A percentile compares a stretch with the other conserved stretches of the same genome.
These are phyloP conservation scores for Psilocybe tampanensis DNA, from an alignment of 768 basidiomycete genomes.

Conservation along the genomic window DNA sequence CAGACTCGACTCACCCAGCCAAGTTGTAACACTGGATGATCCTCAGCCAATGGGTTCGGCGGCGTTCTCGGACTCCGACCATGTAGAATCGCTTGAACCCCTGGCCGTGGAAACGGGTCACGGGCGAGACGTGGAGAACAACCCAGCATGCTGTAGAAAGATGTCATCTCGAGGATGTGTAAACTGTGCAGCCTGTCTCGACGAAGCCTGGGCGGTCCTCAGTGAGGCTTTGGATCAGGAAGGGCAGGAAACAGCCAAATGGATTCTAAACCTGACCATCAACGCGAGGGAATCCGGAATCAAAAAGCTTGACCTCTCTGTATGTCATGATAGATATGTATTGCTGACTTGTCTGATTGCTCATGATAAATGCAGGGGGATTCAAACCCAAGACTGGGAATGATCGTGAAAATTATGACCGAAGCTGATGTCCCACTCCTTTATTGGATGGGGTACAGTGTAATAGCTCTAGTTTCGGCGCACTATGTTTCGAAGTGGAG, in stretches of 20 bases:
- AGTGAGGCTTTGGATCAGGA: constrained; percentile 27
- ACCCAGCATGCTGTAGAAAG: constrained; percentile 50
- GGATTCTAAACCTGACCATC: constrained; percentile 38
- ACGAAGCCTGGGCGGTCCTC: constrained; percentile 39
- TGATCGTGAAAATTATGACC: constrained; percentile 35
- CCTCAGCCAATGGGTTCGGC: constrained; percentile 7
- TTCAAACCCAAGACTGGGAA: constrained; percentile 1
- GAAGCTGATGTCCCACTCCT: constrained; percentile 54
- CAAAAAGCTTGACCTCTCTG: constrained; percentile 38
- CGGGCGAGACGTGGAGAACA: constrained; percentile 43
- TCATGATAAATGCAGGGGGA: background rate
- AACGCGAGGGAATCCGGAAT: constrained; percentile 41
- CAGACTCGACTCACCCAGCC: constrained; percentile 12
- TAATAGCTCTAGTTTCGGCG: constrained; percentile 57
- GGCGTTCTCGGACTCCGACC: constrained; percentile 5
- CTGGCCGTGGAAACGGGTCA: constrained; percentile 32
- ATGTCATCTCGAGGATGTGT: constrained; percentile 32
- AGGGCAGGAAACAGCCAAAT: constrained; percentile 30
- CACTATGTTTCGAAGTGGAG: constrained; percentile 56
- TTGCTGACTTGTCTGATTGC: background rate
- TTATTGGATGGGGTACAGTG: constrained; percentile 68
- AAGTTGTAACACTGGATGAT: constrained; percentile 26
- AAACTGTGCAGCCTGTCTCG: constrained; percentile 49
- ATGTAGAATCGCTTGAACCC: constrained; percentile 1
- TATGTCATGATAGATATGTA: constrained; percentile 18